Base-by-base conservation (phyloP, 164 flowering plant genomes). In the Berberis thunbergii region DNA sequence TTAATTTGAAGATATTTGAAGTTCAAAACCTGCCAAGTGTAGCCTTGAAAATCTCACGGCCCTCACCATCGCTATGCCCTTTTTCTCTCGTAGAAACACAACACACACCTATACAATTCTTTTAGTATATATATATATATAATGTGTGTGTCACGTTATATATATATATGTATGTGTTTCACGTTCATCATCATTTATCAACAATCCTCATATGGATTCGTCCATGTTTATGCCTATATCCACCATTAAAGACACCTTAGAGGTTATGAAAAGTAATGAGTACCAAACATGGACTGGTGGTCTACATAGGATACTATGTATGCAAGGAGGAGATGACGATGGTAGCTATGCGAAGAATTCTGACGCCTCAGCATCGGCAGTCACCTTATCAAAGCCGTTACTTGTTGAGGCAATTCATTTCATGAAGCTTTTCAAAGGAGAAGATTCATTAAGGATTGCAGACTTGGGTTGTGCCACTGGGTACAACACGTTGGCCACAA, bases 391-490 rank as follows among this genome's bases (percentile, higher is more conserved):
- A 7, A 74, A 78, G 53, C 77, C 79, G 0, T 54, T 78, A 49
- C 73, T 78, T 42, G 11, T 75, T 1, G 60, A 49, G 41, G 77
- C 70, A 2, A 70, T 78, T 48, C 61, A 69, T 45, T 70, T 75
- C 45, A 75, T 75, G 73, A 70, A 73, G 53, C 64, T 78, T 48
- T 75, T 68, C 46, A 6, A 49, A 4, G 59, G 53, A 4, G 66
- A 61, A n/a, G 66, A 65, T 7, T 70, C 72, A 1, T 43, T 78
- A 12, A 76, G 76, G 44, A 64, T 78, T 44, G 81, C 81, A 6
- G 81, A 78, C 72, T 65, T 78, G 64, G 81, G 81, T n/a, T 78
- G 81, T 44, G 81, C 81, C 7, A 78, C 81, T 1, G 81, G 81
- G 39, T 72, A 71, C 77, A 78, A 78, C 67, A 78, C 81, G 9